These are phyloP conservation scores for Calocybe gambosa DNA, from an alignment of 1,284 basidiomycete species.

Conservation along the genomic window DNA sequence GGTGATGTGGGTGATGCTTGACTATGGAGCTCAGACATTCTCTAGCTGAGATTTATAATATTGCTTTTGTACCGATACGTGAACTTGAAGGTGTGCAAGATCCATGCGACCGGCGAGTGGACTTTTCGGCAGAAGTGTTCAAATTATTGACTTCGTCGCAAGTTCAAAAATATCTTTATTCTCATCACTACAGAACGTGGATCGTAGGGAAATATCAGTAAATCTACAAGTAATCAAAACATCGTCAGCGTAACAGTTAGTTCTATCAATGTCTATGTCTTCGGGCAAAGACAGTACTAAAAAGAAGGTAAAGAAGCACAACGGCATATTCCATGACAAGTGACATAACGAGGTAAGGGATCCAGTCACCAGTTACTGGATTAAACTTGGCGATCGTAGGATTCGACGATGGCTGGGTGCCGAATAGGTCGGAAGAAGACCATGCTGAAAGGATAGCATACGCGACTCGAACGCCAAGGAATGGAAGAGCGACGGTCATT, in stretches of 20 bases:
- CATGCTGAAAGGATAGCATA: conserved; percentile 49
- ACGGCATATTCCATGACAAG: conserved; percentile 53
- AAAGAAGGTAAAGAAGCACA: conserved; percentile 41
- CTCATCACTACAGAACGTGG: conserved; percentile 6
- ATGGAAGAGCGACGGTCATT: conserved; percentile 47
- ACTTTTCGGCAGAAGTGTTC: no score
- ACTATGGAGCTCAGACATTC: conserved; percentile 65
- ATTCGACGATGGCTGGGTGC: conserved; percentile 29
- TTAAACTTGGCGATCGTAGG: conserved; percentile 45
- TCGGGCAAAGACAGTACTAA: conserved; percentile 32
- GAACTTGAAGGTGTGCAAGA: no score
- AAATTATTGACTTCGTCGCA: no score
- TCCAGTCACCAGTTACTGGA: conserved; percentile 46
- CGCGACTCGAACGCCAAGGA: conserved; percentile 50
- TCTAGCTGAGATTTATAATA: no score
- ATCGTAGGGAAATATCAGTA: neutral
- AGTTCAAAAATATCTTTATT: neutral
- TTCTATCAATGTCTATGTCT: conserved; percentile 23
- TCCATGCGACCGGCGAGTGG: no score
- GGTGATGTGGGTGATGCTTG: conserved; percentile 59
- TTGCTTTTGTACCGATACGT: no score
- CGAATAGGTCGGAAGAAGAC: conserved; percentile 44
- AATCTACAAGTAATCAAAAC: neutral
- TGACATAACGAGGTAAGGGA: conserved; percentile 48
- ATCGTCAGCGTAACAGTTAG: neutral